A percentile compares a stretch with the other conserved stretches of the same genome.
Evolutionary conservation across 2,329 filamentous ascomycete species (phyloP).

Genomic region (Monosporascus sp.): DNA sequence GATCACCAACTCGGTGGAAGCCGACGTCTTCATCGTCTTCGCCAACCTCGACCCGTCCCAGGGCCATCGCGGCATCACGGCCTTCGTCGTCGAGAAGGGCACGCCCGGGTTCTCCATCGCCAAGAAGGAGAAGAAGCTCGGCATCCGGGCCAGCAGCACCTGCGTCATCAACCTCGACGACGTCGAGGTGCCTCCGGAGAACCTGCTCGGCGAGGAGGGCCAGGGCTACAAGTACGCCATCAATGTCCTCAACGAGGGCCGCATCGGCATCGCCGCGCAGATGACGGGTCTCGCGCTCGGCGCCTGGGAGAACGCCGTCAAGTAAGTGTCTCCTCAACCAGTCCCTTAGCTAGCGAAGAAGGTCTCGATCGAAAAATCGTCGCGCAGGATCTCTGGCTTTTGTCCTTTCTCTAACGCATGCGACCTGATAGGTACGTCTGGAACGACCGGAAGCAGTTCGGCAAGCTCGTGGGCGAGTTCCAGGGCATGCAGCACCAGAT

Average conservation of each 20-base stretch:
- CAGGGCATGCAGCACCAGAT: slow-evolving; percentile 99
- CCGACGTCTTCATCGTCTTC: slow-evolving; percentile 94
- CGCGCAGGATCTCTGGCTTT: no score
- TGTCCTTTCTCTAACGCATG: background rate
- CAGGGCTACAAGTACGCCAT: slow-evolving; percentile 99
- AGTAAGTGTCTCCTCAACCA: slow-evolving; percentile 24
- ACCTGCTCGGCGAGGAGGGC: slow-evolving; percentile 82
- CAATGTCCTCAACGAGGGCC: slow-evolving; percentile 85
- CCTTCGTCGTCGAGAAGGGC: slow-evolving; percentile 90
- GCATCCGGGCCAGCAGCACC: slow-evolving; percentile 91
- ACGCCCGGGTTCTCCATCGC: slow-evolving; percentile 88
- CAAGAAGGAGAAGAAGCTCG: slow-evolving; percentile 99
- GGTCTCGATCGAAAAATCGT: no score
- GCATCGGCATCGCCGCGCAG: slow-evolving; percentile 96
- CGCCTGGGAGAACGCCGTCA: slow-evolving; percentile 89
- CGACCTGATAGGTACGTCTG: slow-evolving; percentile 63
- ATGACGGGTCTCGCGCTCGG: slow-evolving; percentile 97
- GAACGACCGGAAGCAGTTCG: slow-evolving; percentile 98
- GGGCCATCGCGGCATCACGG: slow-evolving; percentile 95
- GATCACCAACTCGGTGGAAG: slow-evolving; percentile 97
- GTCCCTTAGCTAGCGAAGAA: no score
- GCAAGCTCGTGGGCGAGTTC: slow-evolving; percentile 88
- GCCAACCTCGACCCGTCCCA: slow-evolving; percentile 89
- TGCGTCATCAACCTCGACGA: slow-evolving; percentile 98
- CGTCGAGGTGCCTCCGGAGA: slow-evolving; percentile 81